Percentiles rank a stretch among this genome's conserved stretches.
Conservation (phyloP, 2,329 filamentous ascomycete genomes). For the Fusarium phyllophilum region DNA sequence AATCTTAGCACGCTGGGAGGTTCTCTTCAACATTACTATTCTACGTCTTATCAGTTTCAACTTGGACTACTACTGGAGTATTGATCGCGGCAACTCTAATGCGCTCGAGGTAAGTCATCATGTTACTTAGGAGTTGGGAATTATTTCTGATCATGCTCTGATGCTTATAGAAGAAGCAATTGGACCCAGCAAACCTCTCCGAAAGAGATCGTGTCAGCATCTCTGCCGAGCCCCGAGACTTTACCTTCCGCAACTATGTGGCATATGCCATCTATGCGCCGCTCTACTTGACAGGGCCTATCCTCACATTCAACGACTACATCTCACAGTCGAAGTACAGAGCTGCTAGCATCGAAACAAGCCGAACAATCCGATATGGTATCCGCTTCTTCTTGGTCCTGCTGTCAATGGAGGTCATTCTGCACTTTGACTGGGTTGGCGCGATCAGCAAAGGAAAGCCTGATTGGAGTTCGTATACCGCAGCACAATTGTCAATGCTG, state of each 20-base stretch:
- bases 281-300: slow-evolving; percentile 90
- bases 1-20: slow-evolving; percentile 90
- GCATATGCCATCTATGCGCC: slow-evolving; percentile 93
- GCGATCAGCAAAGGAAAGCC: slow-evolving; percentile 87
- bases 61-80: slow-evolving; percentile 94
- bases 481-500: slow-evolving; percentile 87
- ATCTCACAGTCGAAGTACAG: slow-evolving; percentile 84
- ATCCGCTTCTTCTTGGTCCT: slow-evolving; percentile 83
- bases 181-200: slow-evolving; percentile 86
- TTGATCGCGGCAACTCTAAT: slow-evolving; percentile 70
- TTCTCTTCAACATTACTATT: slow-evolving; percentile 97
- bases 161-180: slow-evolving; percentile 94
- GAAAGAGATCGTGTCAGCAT: slow-evolving; percentile 87
- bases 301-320: slow-evolving; percentile 98
- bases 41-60: slow-evolving; percentile 96
- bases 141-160: slow-evolving; percentile 55
- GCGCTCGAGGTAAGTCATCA: slow-evolving; percentile 78
- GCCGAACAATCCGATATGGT: slow-evolving; percentile 82
- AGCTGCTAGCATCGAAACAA: slow-evolving; percentile 73
- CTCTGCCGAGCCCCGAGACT: slow-evolving; percentile 77
- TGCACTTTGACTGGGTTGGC: slow-evolving; percentile 93
- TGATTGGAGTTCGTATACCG: slow-evolving; percentile 83
- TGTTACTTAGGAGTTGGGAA: slow-evolving; percentile 1
- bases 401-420: slow-evolving; percentile 87
- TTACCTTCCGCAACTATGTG: slow-evolving; percentile 84